phyloP scores from a whole-genome alignment of 768 basidiomycete genomes.

The Podaxis pistillaris region DNA sequence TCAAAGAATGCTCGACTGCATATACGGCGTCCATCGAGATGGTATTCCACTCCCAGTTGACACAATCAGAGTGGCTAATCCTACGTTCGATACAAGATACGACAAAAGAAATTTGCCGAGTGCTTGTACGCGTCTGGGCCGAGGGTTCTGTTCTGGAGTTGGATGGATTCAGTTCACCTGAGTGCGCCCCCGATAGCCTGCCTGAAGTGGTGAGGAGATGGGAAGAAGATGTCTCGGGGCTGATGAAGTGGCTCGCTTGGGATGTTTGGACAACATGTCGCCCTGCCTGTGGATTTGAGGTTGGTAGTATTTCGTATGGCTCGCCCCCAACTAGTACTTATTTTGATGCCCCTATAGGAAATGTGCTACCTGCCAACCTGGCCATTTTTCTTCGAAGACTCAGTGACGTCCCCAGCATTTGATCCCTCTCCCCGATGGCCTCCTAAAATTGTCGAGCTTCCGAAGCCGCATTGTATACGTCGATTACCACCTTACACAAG shows the following conservation, averaged over 20 bases:
- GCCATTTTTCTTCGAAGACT: conserved; percentile 30
- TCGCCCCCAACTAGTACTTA: background rate
- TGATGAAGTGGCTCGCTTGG: conserved; percentile 57
- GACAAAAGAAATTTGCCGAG: background rate
- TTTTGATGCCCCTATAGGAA: conserved; percentile 26
- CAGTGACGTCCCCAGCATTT: background rate
- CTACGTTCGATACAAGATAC: background rate
- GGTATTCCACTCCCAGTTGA: background rate
- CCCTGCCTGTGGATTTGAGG: conserved; percentile 45
- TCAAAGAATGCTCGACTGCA: background rate
- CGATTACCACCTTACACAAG: background rate
- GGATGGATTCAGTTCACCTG: background rate
- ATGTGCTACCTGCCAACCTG: conserved; percentile 44
- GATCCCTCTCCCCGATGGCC: background rate
- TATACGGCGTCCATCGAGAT: background rate
- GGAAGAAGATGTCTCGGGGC: conserved; percentile 40
- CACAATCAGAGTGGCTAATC: background rate
- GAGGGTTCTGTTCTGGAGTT: background rate
- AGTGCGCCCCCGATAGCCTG: background rate
- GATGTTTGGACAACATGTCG: conserved; percentile 46
- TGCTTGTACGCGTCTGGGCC: background rate
- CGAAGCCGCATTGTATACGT: background rate
- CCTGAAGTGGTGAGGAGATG: conserved; percentile 37
- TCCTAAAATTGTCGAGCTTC: background rate
- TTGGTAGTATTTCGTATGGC: conserved; percentile 22